Conservation (phyloP, 345 rosid genomes). For the Combretum micranthum region DNA sequence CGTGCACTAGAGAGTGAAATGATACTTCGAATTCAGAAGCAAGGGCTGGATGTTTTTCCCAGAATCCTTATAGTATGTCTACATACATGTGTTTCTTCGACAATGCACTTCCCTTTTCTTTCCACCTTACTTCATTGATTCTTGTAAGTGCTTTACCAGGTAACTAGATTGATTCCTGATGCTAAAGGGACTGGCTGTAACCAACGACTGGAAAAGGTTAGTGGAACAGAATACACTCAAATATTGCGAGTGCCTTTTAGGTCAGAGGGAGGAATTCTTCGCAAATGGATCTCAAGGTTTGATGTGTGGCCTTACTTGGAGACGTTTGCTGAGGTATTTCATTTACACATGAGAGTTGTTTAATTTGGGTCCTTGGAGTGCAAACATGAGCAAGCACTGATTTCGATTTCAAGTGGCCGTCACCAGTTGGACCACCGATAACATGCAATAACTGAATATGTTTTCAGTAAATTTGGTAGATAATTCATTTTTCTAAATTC, state of each 20-base stretch:
- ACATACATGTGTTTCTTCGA: not conserved
- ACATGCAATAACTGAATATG: too few relatives aligned
- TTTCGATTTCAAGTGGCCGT: too few relatives aligned
- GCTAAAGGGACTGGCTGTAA: constrained; percentile 14
- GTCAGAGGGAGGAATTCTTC: constrained; percentile 12
- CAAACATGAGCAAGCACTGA: too few relatives aligned
- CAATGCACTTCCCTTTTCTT: not conserved
- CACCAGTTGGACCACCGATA: too few relatives aligned
- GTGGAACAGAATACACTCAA: constrained; percentile 13
- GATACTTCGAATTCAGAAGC: constrained; percentile 46
- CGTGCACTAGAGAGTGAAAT: constrained; percentile 57
- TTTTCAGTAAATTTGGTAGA: too few relatives aligned
- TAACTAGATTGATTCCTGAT: constrained; percentile 14
- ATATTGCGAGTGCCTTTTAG: constrained; percentile 16
- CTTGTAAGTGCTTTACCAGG: constrained; percentile 1
- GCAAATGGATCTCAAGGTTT: constrained; percentile 13
- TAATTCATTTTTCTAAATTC: too few relatives aligned
- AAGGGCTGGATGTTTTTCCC: constrained; percentile 6
- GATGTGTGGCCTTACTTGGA: constrained; percentile 11
- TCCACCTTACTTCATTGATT: not conserved
- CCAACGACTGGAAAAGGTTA: constrained; percentile 10
- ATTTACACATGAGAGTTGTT: too few relatives aligned
- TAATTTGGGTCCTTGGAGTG: too few relatives aligned
- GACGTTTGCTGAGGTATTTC: constrained; percentile 4
- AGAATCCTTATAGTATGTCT: not conserved